A percentile compares a stretch with the other conserved stretches of the same genome.
phyloP scores from a whole-genome alignment of 2,329 filamentous ascomycete genomes.

The Trichoderma cornu-damae region DNA sequence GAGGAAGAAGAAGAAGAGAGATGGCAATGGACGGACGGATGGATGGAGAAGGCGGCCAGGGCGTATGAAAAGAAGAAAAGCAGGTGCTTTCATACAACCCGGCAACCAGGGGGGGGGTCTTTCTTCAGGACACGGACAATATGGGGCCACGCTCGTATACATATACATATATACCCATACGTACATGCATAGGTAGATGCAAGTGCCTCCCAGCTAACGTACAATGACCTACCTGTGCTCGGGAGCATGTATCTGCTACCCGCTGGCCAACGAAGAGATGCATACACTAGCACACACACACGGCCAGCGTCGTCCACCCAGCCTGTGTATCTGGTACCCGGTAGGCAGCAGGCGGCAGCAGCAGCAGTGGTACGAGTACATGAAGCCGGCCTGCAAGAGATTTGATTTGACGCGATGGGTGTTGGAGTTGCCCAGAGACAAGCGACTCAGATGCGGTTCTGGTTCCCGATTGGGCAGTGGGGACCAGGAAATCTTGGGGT shows the following conservation, averaged over 20 bases:
- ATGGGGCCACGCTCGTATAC: slow-evolving; percentile 4
- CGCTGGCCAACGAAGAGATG: slow-evolving; percentile 1
- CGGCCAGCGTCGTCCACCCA: no score
- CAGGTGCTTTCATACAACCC: not conserved
- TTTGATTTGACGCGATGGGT: not conserved
- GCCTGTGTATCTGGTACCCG: no score
- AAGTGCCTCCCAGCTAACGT: slow-evolving; percentile 7
- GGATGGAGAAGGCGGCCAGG: not conserved
- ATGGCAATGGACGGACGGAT: no score
- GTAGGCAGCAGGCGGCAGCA: not conserved
- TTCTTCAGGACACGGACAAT: slow-evolving; percentile 16
- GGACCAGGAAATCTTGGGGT: not conserved
- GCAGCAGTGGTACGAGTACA: no score
- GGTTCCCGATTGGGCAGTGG: slow-evolving; percentile 11
- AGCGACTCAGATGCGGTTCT: slow-evolving; percentile 16
- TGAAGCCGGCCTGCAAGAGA: slow-evolving; percentile 8
- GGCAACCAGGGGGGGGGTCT: not conserved
- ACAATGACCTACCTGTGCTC: slow-evolving; percentile 4
- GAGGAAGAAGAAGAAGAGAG: not conserved
- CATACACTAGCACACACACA: not conserved
- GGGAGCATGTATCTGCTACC: not conserved
- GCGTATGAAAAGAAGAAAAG: not conserved
- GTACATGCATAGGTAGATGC: not conserved
- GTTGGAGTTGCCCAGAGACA: slow-evolving; percentile 14
- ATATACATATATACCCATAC: slow-evolving; percentile 12